Percentiles rank a stretch among this genome's conserved stretches.
Evolutionary conservation across 768 basidiomycete species (phyloP).

Genomic region (Amanita inopinata): DNA sequence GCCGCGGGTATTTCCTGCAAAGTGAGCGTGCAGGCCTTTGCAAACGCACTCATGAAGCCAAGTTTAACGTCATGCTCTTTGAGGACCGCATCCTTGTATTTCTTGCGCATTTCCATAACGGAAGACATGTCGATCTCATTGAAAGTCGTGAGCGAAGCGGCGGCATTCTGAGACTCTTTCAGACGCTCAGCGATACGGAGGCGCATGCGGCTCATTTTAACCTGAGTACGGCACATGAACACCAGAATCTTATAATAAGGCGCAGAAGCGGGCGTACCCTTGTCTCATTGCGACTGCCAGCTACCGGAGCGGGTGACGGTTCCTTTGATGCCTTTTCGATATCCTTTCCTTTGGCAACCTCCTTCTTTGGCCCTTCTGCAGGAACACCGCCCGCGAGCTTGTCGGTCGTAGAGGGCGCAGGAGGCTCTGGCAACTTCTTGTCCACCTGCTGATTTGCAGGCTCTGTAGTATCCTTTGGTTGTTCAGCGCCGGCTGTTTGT

Average conservation of each 20-base stretch:
- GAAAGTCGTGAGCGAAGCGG: slow-evolving; percentile 95
- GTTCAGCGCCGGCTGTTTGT: slow-evolving; percentile 13
- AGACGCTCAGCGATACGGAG: slow-evolving; percentile 93
- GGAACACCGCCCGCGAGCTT: slow-evolving; percentile 17
- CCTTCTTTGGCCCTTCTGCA: slow-evolving; percentile 15
- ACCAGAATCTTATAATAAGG: slow-evolving; percentile 4
- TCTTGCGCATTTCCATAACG: slow-evolving; percentile 84
- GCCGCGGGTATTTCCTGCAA: slow-evolving; percentile 88
- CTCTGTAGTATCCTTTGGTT: slow-evolving; percentile 30
- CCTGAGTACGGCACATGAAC: no score
- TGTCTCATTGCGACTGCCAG: slow-evolving; percentile 69
- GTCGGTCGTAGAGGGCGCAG: slow-evolving; percentile 28
- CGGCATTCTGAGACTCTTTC: slow-evolving; percentile 96
- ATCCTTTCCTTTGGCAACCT: slow-evolving; percentile 12
- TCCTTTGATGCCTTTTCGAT: slow-evolving; percentile 13
- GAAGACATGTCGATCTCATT: slow-evolving; percentile 99
- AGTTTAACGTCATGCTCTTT: slow-evolving; percentile 94
- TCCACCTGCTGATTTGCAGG: slow-evolving; percentile 40
- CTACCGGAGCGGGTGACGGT: slow-evolving; percentile 21
- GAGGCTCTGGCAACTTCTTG: slow-evolving; percentile 34
- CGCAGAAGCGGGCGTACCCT: slow-evolving; percentile 39
- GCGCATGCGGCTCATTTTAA: slow-evolving; percentile 99
- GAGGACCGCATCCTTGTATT: slow-evolving; percentile 86
- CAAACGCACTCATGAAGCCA: slow-evolving; percentile 97
- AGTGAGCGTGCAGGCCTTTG: slow-evolving; percentile 75